phyloP scores from a whole-genome alignment of 176 grass and related monocot species.

The Oryza meyeriana region DNA sequence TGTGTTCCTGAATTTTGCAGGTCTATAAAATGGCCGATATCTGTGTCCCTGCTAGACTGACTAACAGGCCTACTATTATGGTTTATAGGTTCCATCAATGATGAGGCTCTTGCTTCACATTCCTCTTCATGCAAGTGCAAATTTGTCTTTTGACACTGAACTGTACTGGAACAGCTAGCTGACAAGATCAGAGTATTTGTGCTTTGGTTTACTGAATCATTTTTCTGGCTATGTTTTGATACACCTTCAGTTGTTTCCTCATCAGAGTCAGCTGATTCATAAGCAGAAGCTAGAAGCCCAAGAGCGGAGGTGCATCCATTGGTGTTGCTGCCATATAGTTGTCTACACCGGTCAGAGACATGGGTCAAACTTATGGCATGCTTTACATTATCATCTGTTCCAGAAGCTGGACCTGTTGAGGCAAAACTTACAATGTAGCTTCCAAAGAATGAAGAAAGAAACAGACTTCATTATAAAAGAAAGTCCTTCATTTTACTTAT shows the following conservation, averaged over 20 bases:
- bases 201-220: conserved; percentile 30
- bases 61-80: conserved; percentile 18
- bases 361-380: conserved; percentile 39
- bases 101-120: conserved; percentile 26
- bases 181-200: conserved; percentile 10
- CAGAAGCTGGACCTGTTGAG: conserved; percentile 43
- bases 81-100: conserved; percentile 20
- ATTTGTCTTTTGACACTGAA: conserved; percentile 25
- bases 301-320: conserved; percentile 57
- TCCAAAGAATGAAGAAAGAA: conserved; percentile 9
- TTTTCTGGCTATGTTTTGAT: conserved; percentile 29
- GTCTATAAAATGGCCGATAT: conserved; percentile 27
- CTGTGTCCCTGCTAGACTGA: conserved; percentile 30
- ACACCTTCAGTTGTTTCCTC: conserved; percentile 49
- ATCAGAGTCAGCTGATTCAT: conserved; percentile 71
- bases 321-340: conserved; percentile 44
- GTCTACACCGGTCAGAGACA: conserved; percentile 47
- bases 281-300: conserved; percentile 88
- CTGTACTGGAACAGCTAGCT: conserved; percentile 19
- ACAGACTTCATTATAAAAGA: not conserved
- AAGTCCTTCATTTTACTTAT: not conserved
- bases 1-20: conserved; percentile 32
- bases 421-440: conserved; percentile 15
- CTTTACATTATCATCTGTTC: conserved; percentile 25
- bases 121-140: conserved; percentile 33